phyloP scores from a whole-genome alignment of 768 basidiomycete species.

The Trametes sanguinea region DNA sequence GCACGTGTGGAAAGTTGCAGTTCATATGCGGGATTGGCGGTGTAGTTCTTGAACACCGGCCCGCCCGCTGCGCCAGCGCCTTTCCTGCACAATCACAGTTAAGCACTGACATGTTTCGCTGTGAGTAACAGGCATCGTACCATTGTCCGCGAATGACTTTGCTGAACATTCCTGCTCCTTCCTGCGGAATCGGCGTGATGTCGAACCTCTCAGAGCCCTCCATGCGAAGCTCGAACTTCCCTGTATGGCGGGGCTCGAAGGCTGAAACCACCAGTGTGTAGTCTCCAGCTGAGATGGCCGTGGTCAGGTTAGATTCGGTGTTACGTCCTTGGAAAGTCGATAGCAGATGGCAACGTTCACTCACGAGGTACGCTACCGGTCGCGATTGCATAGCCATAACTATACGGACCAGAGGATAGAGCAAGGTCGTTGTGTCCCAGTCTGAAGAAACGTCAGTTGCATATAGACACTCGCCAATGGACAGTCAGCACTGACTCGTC shows the following conservation, averaged over 20 bases:
- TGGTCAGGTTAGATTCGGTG: too few relatives aligned
- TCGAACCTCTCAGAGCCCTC: conserved; percentile 65
- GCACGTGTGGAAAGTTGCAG: conserved; percentile 52
- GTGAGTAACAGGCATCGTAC: conserved; percentile 42
- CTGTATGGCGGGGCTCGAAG: conserved; percentile 71
- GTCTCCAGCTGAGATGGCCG: conserved; percentile 55
- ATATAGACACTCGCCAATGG: not conserved
- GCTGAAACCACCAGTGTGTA: conserved; percentile 86
- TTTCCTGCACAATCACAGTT: conserved; percentile 44
- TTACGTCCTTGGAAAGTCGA: not conserved
- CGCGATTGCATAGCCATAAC: conserved; percentile 68
- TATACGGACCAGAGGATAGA: conserved; percentile 78
- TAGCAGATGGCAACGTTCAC: conserved; percentile 23
- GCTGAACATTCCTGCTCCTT: conserved; percentile 90
- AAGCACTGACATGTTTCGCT: not conserved
- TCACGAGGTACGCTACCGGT: conserved; percentile 56
- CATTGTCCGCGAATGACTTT: conserved; percentile 72
- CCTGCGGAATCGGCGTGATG: conserved; percentile 68
- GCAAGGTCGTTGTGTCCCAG: conserved; percentile 68
- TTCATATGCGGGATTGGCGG: conserved; percentile 68
- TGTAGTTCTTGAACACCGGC: conserved; percentile 66
- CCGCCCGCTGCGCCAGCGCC: conserved; percentile 61
- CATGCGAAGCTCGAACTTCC: conserved; percentile 63
- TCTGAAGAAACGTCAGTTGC: conserved; percentile 32
- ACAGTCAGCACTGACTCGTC: conserved; percentile 58